Base-by-base conservation (phyloP, 345 rosid genomes). In the Cardamine occulta region DNA sequence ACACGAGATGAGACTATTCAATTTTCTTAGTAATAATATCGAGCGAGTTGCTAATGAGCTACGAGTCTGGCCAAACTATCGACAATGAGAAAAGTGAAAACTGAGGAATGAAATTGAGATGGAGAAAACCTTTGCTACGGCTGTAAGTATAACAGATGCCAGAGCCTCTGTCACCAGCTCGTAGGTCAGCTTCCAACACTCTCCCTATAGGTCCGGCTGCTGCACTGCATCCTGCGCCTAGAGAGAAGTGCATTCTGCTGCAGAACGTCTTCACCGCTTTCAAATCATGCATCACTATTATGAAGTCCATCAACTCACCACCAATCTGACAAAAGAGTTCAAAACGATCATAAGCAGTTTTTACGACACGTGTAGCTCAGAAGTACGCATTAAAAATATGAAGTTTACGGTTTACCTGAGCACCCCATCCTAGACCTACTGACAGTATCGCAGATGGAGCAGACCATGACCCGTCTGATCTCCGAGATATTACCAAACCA, bases 201-300 rank as follows among this genome's bases (percentile, higher is more conserved):
- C 99, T 91, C 73, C 99, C 98, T 18, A 96, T 75, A 48, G 99
- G 99, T 54, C 99, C 99, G 48, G 96, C 96, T 2, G 97, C 99
- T 68, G 94, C 97, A 66, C 99, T 93, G 80, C 96, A 96, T 68
- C 99, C 98, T 49, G 96, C 99, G 19, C 99, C 98, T 6, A 93
- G 86, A 72, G 98, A 93, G 63, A 93, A 89, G 78, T 96, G 99
- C 94, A 96, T 84, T 60, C 92, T 88, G 79, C 99, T 96, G 77
- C 98, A 93, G 83, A 96, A 96, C 7, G 97, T 85, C 86, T 89
- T 91, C 80, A 93, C 97, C 1, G 99, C 98, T 85, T 86, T 89
- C 79, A 83, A 77, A 78, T 96, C 97, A 78, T 85, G 99, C 39
- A 96, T 87, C 70, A 96, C 93, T 55, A 96, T 85, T 63, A 93